Conservation (phyloP, 305 asterid species). For the Solanum hybrid region DNA sequence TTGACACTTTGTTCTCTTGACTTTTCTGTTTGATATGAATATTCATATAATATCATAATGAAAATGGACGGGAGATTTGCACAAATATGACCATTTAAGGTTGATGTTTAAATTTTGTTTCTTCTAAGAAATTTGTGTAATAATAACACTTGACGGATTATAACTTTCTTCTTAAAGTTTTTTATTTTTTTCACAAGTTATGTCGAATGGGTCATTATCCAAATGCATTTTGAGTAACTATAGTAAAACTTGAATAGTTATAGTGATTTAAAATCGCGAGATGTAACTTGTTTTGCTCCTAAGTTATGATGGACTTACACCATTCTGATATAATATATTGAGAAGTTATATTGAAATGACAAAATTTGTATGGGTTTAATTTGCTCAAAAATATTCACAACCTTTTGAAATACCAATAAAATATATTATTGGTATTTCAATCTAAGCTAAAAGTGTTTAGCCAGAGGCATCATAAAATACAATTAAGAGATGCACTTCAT, state of each 20-base stretch:
- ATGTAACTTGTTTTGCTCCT: neutral
- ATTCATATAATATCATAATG: neutral
- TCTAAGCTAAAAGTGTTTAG: neutral
- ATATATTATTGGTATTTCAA: neutral
- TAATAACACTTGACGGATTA: neutral
- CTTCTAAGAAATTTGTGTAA: neutral
- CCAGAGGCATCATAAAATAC: neutral
- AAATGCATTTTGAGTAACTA: neutral
- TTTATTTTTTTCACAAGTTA: neutral
- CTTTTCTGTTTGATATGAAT: neutral
- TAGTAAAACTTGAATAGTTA: neutral
- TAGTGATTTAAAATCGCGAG: rapidly evolving
- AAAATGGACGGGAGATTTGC: neutral
- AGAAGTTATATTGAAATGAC: neutral
- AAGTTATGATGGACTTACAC: neutral
- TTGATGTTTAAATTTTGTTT: neutral
- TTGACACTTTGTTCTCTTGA: neutral
- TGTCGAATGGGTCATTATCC: rapidly evolving
- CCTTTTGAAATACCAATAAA: neutral
- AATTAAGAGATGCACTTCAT: neutral
- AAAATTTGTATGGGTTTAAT: neutral
- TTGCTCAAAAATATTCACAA: neutral
- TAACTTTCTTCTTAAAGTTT: neutral
- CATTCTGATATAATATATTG: neutral
- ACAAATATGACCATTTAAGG: neutral